Percentiles rank a stretch among this genome's conserved stretches.
Evolutionary conservation across 2,329 filamentous ascomycete species (phyloP).

Genomic region (Talaromyces sp.): DNA sequence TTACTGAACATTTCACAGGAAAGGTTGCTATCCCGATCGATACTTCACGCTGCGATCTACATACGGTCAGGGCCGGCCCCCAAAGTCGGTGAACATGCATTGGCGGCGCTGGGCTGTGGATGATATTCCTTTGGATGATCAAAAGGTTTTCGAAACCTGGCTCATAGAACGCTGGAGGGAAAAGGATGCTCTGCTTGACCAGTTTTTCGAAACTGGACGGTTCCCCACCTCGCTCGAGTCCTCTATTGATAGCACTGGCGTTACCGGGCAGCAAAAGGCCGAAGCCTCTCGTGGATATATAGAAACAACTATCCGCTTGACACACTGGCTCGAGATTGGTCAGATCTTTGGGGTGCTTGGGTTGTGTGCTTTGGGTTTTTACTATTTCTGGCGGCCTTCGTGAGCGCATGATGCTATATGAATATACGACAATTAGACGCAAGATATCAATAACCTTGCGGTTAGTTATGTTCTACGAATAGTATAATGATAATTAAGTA

Average conservation of each 20-base stretch:
- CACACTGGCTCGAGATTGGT: constrained; percentile 39
- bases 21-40: constrained; percentile 80
- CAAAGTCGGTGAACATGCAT: constrained; percentile 94
- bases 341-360: constrained; percentile 39
- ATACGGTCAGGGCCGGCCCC: constrained; percentile 81
- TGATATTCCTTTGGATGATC: constrained; percentile 73
- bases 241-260: constrained; percentile 44
- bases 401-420: neutral
- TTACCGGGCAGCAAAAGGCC: constrained; percentile 20
- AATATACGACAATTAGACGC: neutral
- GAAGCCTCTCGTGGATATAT: constrained; percentile 35
- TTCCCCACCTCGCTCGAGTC: constrained; percentile 66
- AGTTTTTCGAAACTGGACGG: constrained; percentile 69
- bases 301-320: constrained; percentile 37
- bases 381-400: constrained; percentile 14
- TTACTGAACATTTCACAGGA: constrained; percentile 41
- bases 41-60: constrained; percentile 82
- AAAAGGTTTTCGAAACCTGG: constrained; percentile 76
- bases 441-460: neutral
- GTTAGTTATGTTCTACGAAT: neutral
- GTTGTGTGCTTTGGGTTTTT: constrained; percentile 28
- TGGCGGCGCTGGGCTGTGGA: constrained; percentile 81
- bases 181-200: constrained; percentile 83
- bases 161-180: constrained; percentile 81
- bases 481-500: neutral